Base-by-base conservation (phyloP, 2,329 filamentous ascomycete species). In the Verticillium albo-atrum region DNA sequence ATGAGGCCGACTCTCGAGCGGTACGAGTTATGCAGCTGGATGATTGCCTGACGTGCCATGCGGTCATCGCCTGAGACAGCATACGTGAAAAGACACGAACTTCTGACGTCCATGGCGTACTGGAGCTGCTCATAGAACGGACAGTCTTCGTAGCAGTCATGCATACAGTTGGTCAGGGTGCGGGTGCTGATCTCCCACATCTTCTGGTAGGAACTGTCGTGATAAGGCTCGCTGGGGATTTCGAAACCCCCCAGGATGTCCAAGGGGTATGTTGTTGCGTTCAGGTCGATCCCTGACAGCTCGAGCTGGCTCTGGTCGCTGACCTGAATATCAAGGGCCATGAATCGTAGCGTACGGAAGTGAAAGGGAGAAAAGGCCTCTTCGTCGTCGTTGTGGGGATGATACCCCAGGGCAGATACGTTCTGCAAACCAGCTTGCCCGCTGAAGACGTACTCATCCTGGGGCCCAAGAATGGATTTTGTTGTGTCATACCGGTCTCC, bases 81-180 rank as follows among this genome's bases (percentile, higher is more conserved):
- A 47, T 72, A 73, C 26, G 70, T 68, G 47, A 73, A 72, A 1
- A 74, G 62, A 5, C 64, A 66, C 5, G 70, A 68, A 3, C 61
- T 66, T 6, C 62, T 62, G 6, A 62, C 63, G 34, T 73, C 71
- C 55, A 63, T 60, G 12, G 61, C 65, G 55, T 67, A 73, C 61
- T 73, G 70, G 3, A 71, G 66, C 54, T 74, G 72, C 55, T 73
- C 70, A 55, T 73, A 74, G 35, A 73, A 72, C 0, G 71, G 71
- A 28, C 71, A 74, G 51, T 73, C 72, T 2, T 69, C 67, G 56
- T 73, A 72, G 7, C 68, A 69, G 57, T 72, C 70, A 35, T 70
- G 63, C 65, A 68, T 68, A 56, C 66, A 68, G 28, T 68, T 68
- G 2, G 58, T 61, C 59, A 68, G 59, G 4, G 67, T 68, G 20